Evolutionary conservation across 1,139 yeast genomes (phyloP).

Genomic region (Groenewaldozyma auringiensis): DNA sequence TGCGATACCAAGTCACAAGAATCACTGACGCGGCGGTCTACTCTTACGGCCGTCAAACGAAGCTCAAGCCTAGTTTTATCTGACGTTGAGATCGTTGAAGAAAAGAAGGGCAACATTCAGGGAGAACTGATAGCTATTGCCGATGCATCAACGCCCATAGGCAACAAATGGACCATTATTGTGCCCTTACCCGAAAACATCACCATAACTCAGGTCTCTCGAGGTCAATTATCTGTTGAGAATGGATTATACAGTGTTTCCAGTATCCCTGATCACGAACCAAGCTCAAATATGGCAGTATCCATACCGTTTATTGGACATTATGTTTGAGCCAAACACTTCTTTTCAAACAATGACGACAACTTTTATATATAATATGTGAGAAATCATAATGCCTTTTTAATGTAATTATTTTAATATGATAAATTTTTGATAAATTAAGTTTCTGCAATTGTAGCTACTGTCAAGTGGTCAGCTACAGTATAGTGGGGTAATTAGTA

Average conservation of each 20-base stretch:
- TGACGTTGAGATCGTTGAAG: slow-evolving; percentile 1
- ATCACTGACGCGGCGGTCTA: slow-evolving; percentile 5
- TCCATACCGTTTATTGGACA: background rate
- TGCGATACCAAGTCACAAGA: slow-evolving; percentile 4
- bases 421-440: too few species aligned
- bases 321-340: too few species aligned
- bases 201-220: background rate
- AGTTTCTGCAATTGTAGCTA: too few species aligned
- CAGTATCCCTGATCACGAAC: slow-evolving; percentile 4
- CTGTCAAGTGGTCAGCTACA: too few species aligned
- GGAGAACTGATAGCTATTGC: slow-evolving; percentile 2
- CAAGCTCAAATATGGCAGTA: slow-evolving; percentile 5
- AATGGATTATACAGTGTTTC: background rate
- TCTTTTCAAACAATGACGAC: background rate
- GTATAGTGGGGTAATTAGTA: too few species aligned
- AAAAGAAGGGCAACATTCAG: slow-evolving; percentile 5
- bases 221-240: slow-evolving; percentile 6
- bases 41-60: background rate
- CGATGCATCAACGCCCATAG: slow-evolving; percentile 1
- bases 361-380: background rate
- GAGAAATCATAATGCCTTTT: background rate
- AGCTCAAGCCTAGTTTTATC: slow-evolving; percentile 1
- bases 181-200: slow-evolving; percentile 2
- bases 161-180: slow-evolving; percentile 5
- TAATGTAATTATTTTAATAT: background rate